Evolutionary conservation across 2,329 filamentous ascomycete species (phyloP).

Genomic region (Cordyceps javanica): DNA sequence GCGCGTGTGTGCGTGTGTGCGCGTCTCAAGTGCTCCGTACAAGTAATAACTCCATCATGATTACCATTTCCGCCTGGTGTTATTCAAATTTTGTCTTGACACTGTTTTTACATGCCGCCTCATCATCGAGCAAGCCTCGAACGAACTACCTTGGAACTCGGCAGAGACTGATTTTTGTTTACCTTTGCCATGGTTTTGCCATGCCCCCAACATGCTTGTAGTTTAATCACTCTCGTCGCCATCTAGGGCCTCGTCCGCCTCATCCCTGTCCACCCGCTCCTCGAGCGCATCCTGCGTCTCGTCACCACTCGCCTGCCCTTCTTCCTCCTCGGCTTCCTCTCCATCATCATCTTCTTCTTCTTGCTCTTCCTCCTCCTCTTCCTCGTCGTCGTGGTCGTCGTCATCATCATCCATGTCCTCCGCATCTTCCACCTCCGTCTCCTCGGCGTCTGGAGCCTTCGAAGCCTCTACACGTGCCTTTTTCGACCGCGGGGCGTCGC

Average conservation of each 20-base stretch:
- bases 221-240: slow-evolving; percentile 53
- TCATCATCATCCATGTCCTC: slow-evolving; percentile 35
- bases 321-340: slow-evolving; percentile 42
- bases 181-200: neutral
- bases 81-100: too few species aligned
- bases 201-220: too few species aligned
- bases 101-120: too few species aligned
- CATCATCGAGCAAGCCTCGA: too few species aligned
- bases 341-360: slow-evolving; percentile 40
- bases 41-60: too few species aligned
- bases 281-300: slow-evolving; percentile 49
- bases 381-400: slow-evolving; percentile 33
- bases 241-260: slow-evolving; percentile 57
- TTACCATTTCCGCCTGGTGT: too few species aligned
- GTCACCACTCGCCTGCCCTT: slow-evolving; percentile 45
- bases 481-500: slow-evolving; percentile 28
- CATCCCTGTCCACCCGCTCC: slow-evolving; percentile 40
- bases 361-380: slow-evolving; percentile 44
- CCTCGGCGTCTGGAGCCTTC: slow-evolving; percentile 30
- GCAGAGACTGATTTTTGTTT: too few species aligned
- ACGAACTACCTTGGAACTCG: too few species aligned
- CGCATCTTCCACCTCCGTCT: slow-evolving; percentile 34
- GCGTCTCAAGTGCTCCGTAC: too few species aligned
- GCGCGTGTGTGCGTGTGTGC: too few species aligned
- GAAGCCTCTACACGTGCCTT: slow-evolving; percentile 42